Evolutionary conservation across 2,329 filamentous ascomycete species (phyloP).

Genomic region (Venturia asperata): DNA sequence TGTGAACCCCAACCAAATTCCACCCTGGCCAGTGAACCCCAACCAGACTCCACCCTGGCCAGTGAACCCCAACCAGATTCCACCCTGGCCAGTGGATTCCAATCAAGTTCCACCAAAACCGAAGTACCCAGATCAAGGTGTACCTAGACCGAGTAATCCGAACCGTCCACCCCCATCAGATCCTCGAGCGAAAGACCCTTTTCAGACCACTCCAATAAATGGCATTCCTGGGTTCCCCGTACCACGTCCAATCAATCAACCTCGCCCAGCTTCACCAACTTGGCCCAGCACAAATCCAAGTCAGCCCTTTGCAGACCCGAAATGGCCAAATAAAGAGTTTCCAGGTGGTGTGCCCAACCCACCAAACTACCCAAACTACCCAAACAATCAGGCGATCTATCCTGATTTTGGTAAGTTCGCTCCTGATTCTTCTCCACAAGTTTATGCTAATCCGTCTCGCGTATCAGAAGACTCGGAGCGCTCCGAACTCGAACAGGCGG

Average conservation of each 20-base stretch:
- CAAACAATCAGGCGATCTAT: background rate
- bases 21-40: too few relatives aligned
- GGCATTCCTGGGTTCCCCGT: background rate
- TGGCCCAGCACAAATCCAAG: background rate
- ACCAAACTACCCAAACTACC: background rate
- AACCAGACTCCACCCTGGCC: background rate
- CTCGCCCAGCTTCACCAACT: background rate
- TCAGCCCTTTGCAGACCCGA: background rate
- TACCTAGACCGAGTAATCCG: background rate
- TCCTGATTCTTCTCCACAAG: background rate
- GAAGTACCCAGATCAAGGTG: background rate
- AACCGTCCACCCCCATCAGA: background rate
- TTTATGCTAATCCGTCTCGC: background rate
- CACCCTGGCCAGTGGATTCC: background rate
- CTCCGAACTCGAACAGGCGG: background rate
- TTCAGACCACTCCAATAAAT: background rate
- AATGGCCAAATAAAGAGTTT: background rate
- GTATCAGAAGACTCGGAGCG: background rate
- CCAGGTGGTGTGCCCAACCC: background rate
- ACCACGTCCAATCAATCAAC: background rate
- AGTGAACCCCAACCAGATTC: background rate
- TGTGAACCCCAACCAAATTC: background rate
- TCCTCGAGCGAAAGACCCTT: too few relatives aligned
- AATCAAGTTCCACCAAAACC: background rate
- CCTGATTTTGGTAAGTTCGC: background rate